These are phyloP conservation scores for Suillus placidus DNA, from an alignment of 768 basidiomycete genomes.

Conservation along the genomic window DNA sequence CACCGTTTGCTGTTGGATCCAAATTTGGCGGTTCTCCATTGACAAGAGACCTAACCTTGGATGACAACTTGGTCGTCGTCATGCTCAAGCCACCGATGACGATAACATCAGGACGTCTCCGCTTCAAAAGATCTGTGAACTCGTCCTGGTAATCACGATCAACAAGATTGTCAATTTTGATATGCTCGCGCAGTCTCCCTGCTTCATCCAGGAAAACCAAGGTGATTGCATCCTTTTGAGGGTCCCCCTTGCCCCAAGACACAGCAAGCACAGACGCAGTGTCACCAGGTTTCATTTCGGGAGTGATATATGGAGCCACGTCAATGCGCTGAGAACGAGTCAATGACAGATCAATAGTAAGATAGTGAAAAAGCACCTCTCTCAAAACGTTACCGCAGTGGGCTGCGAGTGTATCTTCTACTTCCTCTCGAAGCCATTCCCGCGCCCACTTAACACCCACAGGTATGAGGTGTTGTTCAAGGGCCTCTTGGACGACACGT, in stretches of 20 bases:
- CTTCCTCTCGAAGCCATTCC: slow-evolving; percentile 87
- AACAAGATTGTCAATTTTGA: slow-evolving; percentile 84
- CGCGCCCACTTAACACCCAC: slow-evolving; percentile 85
- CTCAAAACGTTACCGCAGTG: slow-evolving; percentile 70
- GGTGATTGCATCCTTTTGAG: slow-evolving; percentile 85
- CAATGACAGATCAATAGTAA: slow-evolving; percentile 15
- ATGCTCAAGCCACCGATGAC: slow-evolving; percentile 89
- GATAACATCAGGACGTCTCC: slow-evolving; percentile 85
- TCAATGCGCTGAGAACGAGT: slow-evolving; percentile 67
- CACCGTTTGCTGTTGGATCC: slow-evolving; percentile 21
- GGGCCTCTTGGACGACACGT: slow-evolving; percentile 74
- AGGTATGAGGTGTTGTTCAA: slow-evolving; percentile 84
- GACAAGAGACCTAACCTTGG: slow-evolving; percentile 63
- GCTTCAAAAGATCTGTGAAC: slow-evolving; percentile 80
- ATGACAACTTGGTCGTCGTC: slow-evolving; percentile 71
- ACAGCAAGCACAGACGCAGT: slow-evolving; percentile 81
- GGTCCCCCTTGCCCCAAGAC: slow-evolving; percentile 96
- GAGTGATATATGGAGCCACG: slow-evolving; percentile 70
- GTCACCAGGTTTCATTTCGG: slow-evolving; percentile 69
- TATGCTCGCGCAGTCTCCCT: slow-evolving; percentile 88
- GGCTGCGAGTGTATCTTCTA: slow-evolving; percentile 79
- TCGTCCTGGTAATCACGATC: slow-evolving; percentile 69
- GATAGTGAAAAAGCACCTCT: slow-evolving; percentile 47
- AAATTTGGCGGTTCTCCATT: slow-evolving; percentile 26
- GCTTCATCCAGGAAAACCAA: slow-evolving; percentile 85